phyloP scores from a whole-genome alignment of 352 stramenopile genomes.

The Pythium brachiatum region DNA sequence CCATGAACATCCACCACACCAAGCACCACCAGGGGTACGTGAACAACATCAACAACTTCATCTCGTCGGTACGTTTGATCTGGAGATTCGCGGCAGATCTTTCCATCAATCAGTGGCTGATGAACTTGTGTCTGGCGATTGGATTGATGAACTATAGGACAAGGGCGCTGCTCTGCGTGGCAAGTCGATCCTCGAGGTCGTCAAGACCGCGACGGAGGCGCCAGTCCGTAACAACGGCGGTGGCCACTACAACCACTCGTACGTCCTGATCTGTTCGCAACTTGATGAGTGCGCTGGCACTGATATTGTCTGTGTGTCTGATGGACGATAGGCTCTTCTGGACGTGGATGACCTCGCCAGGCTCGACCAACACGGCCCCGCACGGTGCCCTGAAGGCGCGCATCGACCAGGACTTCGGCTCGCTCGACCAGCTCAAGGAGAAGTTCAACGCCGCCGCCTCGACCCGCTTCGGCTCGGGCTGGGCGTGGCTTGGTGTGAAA shows the following conservation, averaged over 20 bases:
- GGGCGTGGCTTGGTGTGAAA: slow-evolving; percentile 88
- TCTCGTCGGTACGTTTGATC: slow-evolving; percentile 44
- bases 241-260: slow-evolving; percentile 84
- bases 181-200: slow-evolving; percentile 83
- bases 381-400: slow-evolving; percentile 73
- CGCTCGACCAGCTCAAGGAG: slow-evolving; percentile 86
- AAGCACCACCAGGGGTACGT: slow-evolving; percentile 91
- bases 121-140: neutral
- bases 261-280: slow-evolving; percentile 11
- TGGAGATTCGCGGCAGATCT: neutral
- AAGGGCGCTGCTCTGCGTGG: slow-evolving; percentile 65
- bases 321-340: slow-evolving; percentile 77
- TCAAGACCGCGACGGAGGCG: slow-evolving; percentile 67
- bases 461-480: slow-evolving; percentile 89
- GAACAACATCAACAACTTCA: slow-evolving; percentile 91
- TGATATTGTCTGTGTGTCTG: neutral
- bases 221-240: slow-evolving; percentile 84
- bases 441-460: slow-evolving; percentile 88
- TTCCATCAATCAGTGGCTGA: neutral
- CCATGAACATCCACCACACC: slow-evolving; percentile 92
- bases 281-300: neutral
- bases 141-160: slow-evolving; percentile 30
- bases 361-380: slow-evolving; percentile 78
- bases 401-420: slow-evolving; percentile 91
- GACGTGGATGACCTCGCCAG: slow-evolving; percentile 88